A percentile compares a stretch with the other conserved stretches of the same genome.
Conservation (phyloP, 2,329 filamentous ascomycete species). For the Seiridium cupressi region DNA sequence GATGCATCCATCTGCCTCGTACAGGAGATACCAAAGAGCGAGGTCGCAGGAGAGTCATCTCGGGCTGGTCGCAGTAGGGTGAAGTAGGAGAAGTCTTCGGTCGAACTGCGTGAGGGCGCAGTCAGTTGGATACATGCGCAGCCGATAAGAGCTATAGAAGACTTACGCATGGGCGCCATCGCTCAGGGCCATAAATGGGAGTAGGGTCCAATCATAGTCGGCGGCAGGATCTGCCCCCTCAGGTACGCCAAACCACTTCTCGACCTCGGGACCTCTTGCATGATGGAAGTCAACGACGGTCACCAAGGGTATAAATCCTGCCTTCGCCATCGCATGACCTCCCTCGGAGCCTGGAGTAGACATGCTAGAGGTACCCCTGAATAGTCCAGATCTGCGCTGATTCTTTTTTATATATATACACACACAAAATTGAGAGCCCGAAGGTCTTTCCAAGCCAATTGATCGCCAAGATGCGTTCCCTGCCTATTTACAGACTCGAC, state of each 20-base stretch:
- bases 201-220: constrained; percentile 84
- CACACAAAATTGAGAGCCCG: not conserved
- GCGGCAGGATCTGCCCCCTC: constrained; percentile 74
- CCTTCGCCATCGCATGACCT: constrained; percentile 7
- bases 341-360: not conserved
- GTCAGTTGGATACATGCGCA: not conserved
- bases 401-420: too few species aligned
- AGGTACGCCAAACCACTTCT: constrained; percentile 79
- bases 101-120: constrained; percentile 52
- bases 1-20: constrained; percentile 86
- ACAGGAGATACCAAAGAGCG: constrained; percentile 93
- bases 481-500: not conserved
- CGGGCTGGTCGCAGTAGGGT: constrained; percentile 71
- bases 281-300: constrained; percentile 84
- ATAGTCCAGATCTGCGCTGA: too few species aligned
- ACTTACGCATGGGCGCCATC: constrained; percentile 92
- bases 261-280: constrained; percentile 86
- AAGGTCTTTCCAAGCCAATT: not conserved
- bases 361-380: constrained; percentile 1
- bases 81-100: constrained; percentile 98
- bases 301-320: constrained; percentile 65
- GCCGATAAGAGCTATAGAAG: not conserved
- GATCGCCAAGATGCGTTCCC: not conserved
- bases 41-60: constrained; percentile 61
- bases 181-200: constrained; percentile 95